A percentile compares a stretch with the other conserved stretches of the same genome.
phyloP scores from a whole-genome alignment of 2,329 filamentous ascomycete species.

The Fonsecaea monophora region DNA sequence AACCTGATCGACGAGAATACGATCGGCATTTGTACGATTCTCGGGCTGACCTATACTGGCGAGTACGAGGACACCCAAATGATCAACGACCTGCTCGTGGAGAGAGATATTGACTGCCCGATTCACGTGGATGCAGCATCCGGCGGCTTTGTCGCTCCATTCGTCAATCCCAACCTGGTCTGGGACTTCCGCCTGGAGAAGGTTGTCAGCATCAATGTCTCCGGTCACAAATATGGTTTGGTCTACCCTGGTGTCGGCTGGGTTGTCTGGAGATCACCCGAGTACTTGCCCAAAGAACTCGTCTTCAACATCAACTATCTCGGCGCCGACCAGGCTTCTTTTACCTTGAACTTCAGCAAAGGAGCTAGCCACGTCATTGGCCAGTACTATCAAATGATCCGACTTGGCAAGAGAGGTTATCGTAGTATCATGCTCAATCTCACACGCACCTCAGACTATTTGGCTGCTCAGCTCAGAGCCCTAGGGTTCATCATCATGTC shows the following conservation, averaged over 20 bases:
- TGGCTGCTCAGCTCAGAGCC: slow-evolving; percentile 73
- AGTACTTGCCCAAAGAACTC: slow-evolving; percentile 85
- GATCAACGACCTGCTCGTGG: slow-evolving; percentile 83
- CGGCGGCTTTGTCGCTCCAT: slow-evolving; percentile 91
- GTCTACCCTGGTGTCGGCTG: slow-evolving; percentile 93
- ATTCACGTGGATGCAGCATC: slow-evolving; percentile 95
- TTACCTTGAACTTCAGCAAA: slow-evolving; percentile 97
- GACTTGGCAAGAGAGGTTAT: slow-evolving; percentile 91
- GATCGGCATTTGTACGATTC: slow-evolving; percentile 89
- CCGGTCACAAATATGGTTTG: slow-evolving; percentile 82
- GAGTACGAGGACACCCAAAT: slow-evolving; percentile 94
- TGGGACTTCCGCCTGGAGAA: slow-evolving; percentile 93
- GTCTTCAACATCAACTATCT: slow-evolving; percentile 99
- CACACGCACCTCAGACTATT: slow-evolving; percentile 86
- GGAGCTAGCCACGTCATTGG: slow-evolving; percentile 93
- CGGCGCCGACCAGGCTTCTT: slow-evolving; percentile 91
- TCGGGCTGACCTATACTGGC: slow-evolving; percentile 93
- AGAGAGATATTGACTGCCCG: slow-evolving; percentile 76
- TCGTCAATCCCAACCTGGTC: slow-evolving; percentile 79
- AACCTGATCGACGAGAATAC: slow-evolving; percentile 71
- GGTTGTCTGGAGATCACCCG: slow-evolving; percentile 84
- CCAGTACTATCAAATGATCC: slow-evolving; percentile 97
- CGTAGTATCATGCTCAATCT: slow-evolving; percentile 92
- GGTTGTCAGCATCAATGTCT: slow-evolving; percentile 92
- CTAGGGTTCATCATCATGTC: slow-evolving; percentile 90